phyloP scores from a whole-genome alignment of 2,329 filamentous ascomycete species.

The Calonectria fujianensis region DNA sequence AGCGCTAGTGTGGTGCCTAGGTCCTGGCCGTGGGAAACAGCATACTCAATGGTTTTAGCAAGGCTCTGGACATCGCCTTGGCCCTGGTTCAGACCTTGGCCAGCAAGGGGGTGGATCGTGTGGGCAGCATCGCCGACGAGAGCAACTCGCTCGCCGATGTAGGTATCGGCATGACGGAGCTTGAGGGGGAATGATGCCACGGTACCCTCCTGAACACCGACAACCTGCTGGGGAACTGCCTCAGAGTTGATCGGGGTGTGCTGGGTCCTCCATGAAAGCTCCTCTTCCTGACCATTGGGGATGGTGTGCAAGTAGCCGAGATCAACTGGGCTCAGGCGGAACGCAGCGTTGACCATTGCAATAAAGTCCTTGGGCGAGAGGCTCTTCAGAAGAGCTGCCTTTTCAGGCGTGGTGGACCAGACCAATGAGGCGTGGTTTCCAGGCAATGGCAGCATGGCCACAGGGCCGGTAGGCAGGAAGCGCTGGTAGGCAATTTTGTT shows the following conservation, averaged over 20 bases:
- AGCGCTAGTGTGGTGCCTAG: constrained; percentile 86
- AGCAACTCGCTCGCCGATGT: constrained; percentile 91
- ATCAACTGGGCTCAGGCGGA: constrained; percentile 87
- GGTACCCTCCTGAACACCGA: constrained; percentile 84
- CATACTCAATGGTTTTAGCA: constrained; percentile 82
- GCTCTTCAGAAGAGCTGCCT: constrained; percentile 86
- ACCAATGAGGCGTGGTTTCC: constrained; percentile 89
- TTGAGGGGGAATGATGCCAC: constrained; percentile 94
- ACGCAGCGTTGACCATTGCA: constrained; percentile 94
- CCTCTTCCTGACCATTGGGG: constrained; percentile 77
- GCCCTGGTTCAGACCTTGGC: constrained; percentile 95
- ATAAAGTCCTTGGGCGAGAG: constrained; percentile 84
- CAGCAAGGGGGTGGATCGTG: constrained; percentile 94
- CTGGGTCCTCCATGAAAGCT: constrained; percentile 87
- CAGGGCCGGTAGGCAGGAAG: constrained; percentile 93
- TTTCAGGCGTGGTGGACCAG: constrained; percentile 92
- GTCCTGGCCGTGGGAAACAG: constrained; percentile 89
- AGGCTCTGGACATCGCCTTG: constrained; percentile 91
- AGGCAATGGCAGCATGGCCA: constrained; percentile 93
- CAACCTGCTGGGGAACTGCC: constrained; percentile 79
- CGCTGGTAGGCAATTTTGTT: constrained; percentile 92
- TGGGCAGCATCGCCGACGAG: constrained; percentile 96
- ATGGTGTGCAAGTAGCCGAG: constrained; percentile 87
- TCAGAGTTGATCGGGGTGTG: constrained; percentile 76
- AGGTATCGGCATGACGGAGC: constrained; percentile 94